Evolutionary conservation across 805 yeast genomes (phyloP).

Genomic region (Ascoidea rubescens): DNA sequence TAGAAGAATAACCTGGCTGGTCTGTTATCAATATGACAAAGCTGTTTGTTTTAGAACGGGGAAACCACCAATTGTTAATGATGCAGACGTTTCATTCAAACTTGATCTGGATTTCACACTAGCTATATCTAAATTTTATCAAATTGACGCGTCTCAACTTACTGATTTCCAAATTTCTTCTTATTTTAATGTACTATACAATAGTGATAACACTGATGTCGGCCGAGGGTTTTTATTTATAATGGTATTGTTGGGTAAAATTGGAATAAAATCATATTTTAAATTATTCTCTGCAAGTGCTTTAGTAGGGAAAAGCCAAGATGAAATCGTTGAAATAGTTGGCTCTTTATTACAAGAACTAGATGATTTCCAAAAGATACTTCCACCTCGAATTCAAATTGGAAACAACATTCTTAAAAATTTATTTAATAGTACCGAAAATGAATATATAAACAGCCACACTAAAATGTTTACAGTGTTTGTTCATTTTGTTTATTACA

Average conservation of each 20-base stretch:
- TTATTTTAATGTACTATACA: no score
- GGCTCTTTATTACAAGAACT: neutral
- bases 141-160: neutral
- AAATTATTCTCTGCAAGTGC: constrained; percentile 1
- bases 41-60: constrained; percentile 32
- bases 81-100: constrained; percentile 22
- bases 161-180: neutral
- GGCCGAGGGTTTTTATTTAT: neutral
- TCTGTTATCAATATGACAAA: constrained; percentile 30
- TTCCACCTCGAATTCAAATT: neutral
- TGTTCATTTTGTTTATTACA: neutral
- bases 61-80: constrained; percentile 31
- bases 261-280: neutral
- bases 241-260: neutral
- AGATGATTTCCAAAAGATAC: neutral
- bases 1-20: constrained; percentile 34
- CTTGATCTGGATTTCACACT: neutral
- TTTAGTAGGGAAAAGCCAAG: neutral
- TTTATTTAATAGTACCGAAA: no score
- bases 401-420: neutral
- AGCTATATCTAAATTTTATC: neutral
- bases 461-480: no score
- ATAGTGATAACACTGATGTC: neutral
- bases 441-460: no score
- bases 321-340: neutral